Percentiles rank a stretch among this genome's conserved stretches.
These are phyloP conservation scores for Bipolaris gigantea DNA, from an alignment of 2,329 filamentous ascomycete genomes.

Conservation along the genomic window DNA sequence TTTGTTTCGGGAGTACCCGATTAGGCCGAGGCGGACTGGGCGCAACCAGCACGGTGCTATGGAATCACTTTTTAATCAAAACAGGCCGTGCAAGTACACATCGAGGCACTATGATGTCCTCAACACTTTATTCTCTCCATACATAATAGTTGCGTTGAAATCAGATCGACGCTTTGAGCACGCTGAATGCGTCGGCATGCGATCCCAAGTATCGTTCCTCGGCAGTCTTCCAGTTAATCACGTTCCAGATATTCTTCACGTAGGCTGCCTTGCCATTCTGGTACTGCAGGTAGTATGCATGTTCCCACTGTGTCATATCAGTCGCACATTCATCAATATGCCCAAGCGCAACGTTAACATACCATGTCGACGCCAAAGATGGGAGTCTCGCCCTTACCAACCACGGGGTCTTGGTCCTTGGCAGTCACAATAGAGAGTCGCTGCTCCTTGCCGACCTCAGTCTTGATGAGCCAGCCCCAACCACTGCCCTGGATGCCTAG, in stretches of 20 bases:
- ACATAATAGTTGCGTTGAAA: neutral
- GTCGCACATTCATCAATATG: neutral
- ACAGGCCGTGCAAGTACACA: no score
- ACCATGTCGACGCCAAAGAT: slow-evolving; percentile 78
- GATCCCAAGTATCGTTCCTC: slow-evolving; percentile 63
- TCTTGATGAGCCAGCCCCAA: slow-evolving; percentile 83
- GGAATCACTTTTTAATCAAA: neutral
- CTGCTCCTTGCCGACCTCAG: slow-evolving; percentile 56
- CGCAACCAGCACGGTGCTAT: slow-evolving; percentile 29
- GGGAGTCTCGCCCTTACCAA: slow-evolving; percentile 63
- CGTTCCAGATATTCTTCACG: slow-evolving; percentile 74
- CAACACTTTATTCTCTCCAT: neutral
- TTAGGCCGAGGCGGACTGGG: slow-evolving; percentile 27
- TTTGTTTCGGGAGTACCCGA: slow-evolving; percentile 38
- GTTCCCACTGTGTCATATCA: slow-evolving; percentile 65
- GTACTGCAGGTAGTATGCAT: slow-evolving; percentile 88
- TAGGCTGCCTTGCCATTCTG: slow-evolving; percentile 75
- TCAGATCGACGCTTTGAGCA: slow-evolving; percentile 43
- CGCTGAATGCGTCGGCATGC: slow-evolving; percentile 44
- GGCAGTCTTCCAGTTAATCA: slow-evolving; percentile 75
- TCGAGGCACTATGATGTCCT: neutral
- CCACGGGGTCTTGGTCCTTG: slow-evolving; percentile 83
- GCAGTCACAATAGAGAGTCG: slow-evolving; percentile 72
- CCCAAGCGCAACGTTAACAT: neutral
- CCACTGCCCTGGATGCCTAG: slow-evolving; percentile 79